phyloP scores from a whole-genome alignment of 2,329 filamentous ascomycete species.

The Aspergillus quadricinctus region DNA sequence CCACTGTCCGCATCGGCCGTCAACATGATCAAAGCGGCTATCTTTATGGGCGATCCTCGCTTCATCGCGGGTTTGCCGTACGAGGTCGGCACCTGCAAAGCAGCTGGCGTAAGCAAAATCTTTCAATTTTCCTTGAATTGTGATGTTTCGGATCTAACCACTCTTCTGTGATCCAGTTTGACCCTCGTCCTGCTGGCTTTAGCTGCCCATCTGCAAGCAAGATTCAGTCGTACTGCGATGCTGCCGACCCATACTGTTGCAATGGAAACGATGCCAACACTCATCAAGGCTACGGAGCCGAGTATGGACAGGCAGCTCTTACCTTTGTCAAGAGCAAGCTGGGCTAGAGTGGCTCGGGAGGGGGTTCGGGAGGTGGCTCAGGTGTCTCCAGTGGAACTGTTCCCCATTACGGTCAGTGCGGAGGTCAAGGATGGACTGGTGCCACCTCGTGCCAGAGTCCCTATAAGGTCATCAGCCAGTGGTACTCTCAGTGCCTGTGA shows the following conservation, averaged over 20 bases:
- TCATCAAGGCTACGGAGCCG: conserved; percentile 59
- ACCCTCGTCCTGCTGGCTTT: conserved; percentile 55
- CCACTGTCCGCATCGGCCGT: conserved; percentile 47
- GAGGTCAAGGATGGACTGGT: neutral
- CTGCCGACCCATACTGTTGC: conserved; percentile 62
- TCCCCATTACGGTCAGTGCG: neutral
- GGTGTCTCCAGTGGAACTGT: neutral
- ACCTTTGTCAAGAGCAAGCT: conserved; percentile 51
- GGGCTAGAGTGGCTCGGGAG: neutral
- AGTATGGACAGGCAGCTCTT: conserved; percentile 58
- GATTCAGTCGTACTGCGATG: conserved; percentile 63
- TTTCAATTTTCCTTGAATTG: neutral
- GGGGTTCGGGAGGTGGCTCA: neutral
- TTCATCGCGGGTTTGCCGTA: conserved; percentile 54
- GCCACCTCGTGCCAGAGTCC: neutral
- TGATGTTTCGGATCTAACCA: neutral
- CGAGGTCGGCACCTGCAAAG: conserved; percentile 57
- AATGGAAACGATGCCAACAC: conserved; percentile 57
- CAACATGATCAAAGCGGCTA: conserved; percentile 57
- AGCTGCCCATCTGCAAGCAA: conserved; percentile 53
- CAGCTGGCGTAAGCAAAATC: conserved; percentile 51
- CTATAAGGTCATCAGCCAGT: neutral
- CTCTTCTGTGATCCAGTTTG: conserved; percentile 46
- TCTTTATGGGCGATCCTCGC: conserved; percentile 63
- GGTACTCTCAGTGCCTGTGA: neutral